Conservation (phyloP, 345 rosid genomes). For the Excoecaria agallocha region DNA sequence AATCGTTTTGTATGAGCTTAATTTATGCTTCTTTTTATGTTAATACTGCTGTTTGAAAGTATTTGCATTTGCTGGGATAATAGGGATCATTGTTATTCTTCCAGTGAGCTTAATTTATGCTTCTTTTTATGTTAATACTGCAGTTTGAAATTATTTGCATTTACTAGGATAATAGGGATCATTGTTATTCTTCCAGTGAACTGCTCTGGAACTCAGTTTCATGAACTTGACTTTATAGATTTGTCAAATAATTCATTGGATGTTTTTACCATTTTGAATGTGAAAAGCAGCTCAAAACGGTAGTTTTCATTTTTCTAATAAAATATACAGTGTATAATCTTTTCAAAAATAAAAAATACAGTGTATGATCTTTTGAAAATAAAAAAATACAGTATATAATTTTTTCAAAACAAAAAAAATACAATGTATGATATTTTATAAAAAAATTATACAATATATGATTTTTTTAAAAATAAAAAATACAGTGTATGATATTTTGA, state of each 20-base stretch:
- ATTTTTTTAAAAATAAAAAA: too few relatives aligned
- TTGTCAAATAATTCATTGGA: slow-evolving; percentile 75
- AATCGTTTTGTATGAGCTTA: slow-evolving; percentile 1
- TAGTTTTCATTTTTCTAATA: slow-evolving; percentile 24
- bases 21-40: slow-evolving; percentile 20
- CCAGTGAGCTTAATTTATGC: slow-evolving; percentile 5
- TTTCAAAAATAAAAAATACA: too few relatives aligned
- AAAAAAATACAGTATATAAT: too few relatives aligned
- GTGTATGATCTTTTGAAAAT: too few relatives aligned
- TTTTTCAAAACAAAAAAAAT: too few relatives aligned
- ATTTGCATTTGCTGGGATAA: slow-evolving; percentile 76
- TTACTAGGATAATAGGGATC: slow-evolving; percentile 80
- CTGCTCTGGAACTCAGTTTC: slow-evolving; percentile 63
- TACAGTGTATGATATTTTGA: too few relatives aligned
- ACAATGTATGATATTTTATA: too few relatives aligned
- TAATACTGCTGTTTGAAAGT: slow-evolving; percentile 72
- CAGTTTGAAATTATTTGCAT: slow-evolving; percentile 85
- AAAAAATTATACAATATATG: too few relatives aligned
- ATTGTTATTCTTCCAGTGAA: slow-evolving; percentile 89
- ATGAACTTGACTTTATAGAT: slow-evolving; percentile 56
- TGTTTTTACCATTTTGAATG: slow-evolving; percentile 76
- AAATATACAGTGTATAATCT: too few relatives aligned
- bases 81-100: slow-evolving; percentile 84
- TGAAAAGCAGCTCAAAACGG: slow-evolving; percentile 61
- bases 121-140: slow-evolving; percentile 32